Evolutionary conservation across 2,329 filamentous ascomycete species (phyloP).

Genomic region (Penicillium digitatum): DNA sequence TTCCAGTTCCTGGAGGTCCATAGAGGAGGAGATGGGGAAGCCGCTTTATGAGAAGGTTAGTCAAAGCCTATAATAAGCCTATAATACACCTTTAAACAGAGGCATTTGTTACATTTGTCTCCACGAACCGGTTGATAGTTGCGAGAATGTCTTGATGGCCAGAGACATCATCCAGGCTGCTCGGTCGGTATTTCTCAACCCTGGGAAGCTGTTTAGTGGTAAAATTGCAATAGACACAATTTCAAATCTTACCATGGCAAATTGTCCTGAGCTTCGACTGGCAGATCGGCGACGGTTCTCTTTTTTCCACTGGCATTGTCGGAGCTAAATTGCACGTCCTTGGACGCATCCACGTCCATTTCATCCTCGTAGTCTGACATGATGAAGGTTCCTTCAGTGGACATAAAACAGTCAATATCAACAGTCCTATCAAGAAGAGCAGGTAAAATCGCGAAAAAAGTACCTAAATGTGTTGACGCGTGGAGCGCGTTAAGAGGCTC

Average conservation of each 20-base stretch:
- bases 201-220: conserved; percentile 43
- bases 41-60: conserved; percentile 47
- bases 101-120: conserved; percentile 63
- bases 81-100: not conserved
- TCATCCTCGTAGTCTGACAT: conserved; percentile 61
- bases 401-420: conserved; percentile 1
- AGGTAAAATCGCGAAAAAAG: not conserved
- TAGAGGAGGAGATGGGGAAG: conserved; percentile 95
- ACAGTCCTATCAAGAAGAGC: not conserved
- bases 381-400: conserved; percentile 11
- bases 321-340: conserved; percentile 64
- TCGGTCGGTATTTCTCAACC: conserved; percentile 96
- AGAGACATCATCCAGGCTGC: conserved; percentile 84
- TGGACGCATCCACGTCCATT: conserved; percentile 63
- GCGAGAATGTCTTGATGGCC: conserved; percentile 96
- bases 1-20: conserved; percentile 92
- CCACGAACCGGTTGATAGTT: conserved; percentile 96
- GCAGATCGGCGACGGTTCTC: conserved; percentile 84
- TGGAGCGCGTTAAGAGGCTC: conserved; percentile 42
- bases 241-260: conserved; percentile 68
- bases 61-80: not conserved
- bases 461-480: conserved; percentile 26
- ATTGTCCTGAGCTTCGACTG: conserved; percentile 88
- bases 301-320: conserved; percentile 72
- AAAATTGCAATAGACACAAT: no score